Base-by-base conservation (phyloP, 2,329 filamentous ascomycete genomes). In the Ascochyta fabae region DNA sequence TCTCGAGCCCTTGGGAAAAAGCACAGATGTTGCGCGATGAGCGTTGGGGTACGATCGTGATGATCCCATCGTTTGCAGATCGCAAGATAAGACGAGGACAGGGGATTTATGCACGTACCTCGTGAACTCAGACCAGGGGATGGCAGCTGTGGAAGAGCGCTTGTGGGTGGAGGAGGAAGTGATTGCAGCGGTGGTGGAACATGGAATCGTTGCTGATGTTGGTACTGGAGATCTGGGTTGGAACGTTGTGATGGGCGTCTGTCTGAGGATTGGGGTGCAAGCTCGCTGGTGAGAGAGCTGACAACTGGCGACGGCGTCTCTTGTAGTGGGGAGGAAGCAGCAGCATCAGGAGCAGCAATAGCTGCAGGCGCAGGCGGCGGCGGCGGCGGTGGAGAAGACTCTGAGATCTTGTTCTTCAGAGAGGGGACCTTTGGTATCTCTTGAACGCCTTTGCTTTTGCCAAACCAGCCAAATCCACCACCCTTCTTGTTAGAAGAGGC, bases 401-500 rank as follows among this genome's bases (percentile, higher is more conserved):
- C 48, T 40, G 54, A 40, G 43, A 36, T 31, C n/a, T 47, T 47
- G 19, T 36, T 61, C 45, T 64, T 62, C 48, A 52, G 36, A 9
- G 56, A 44, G 4, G 64, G 46, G 16, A 65, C 47, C 15, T 59
- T 56, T 6, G 61, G 49, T 15, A 69, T 68, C 47, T 69, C 66
- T 45, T 66, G 65, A 31, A 69, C 53, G n/a, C 61, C 63, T 48
- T 68, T 66, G 29, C 48, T 64, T 47, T 65, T 69, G 45, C 61
- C 52, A 46, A 67, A 68, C 60, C 59, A 67, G 27, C 54, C 59
- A 43, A 65, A 55, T 16, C 51, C 48, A 23, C 49, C 48, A 19
- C 27, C 55, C 29, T 64, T 55, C 49, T 54, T 62, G 35, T 35
- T 27, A 13, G 56, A 60, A 10, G 19, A 35, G n/a, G 47, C 42